A percentile compares a stretch with the other conserved stretches of the same genome.
These are phyloP conservation scores for Usnea hakonensis DNA, from an alignment of 495 filamentous ascomycete species.

Conservation along the genomic window DNA sequence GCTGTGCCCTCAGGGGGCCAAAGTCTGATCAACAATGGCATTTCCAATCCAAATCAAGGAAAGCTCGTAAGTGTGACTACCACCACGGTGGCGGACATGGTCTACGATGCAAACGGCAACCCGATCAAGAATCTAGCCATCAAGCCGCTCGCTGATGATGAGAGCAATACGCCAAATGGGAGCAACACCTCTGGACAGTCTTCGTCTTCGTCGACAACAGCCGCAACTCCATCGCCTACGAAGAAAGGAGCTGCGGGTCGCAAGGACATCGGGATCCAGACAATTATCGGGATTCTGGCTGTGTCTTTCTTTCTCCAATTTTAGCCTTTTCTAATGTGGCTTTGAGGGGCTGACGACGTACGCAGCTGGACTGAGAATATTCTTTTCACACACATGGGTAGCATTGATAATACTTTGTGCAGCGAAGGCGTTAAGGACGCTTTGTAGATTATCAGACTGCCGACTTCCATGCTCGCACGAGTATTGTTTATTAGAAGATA, in stretches of 20 bases:
- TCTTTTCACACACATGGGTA: background rate
- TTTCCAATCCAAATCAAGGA: slow-evolving; percentile 44
- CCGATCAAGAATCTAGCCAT: slow-evolving; percentile 48
- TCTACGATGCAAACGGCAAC: slow-evolving; percentile 48
- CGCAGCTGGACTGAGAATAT: background rate
- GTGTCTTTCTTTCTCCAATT: background rate
- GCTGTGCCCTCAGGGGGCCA: slow-evolving; percentile 42
- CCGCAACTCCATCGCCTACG: slow-evolving; percentile 5
- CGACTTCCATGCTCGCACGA: background rate
- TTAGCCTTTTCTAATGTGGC: background rate
- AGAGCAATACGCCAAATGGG: slow-evolving; percentile 48
- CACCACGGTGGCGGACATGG: slow-evolving; percentile 42
- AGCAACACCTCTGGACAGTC: slow-evolving; percentile 27
- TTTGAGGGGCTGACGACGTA: background rate
- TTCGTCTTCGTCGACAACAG: background rate
- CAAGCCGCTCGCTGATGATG: slow-evolving; percentile 40
- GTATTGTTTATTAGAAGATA: background rate
- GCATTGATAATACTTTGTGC: background rate
- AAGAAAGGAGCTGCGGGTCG: slow-evolving; percentile 12
- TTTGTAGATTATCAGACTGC: background rate
- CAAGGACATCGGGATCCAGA: background rate
- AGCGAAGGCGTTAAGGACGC: background rate
- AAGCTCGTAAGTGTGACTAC: slow-evolving; percentile 51
- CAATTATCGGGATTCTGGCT: background rate
- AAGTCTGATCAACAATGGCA: slow-evolving; percentile 47